Evolutionary conservation across 352 stramenopile species (phyloP).

Genomic region (Globisporangium acanthophoron): DNA sequence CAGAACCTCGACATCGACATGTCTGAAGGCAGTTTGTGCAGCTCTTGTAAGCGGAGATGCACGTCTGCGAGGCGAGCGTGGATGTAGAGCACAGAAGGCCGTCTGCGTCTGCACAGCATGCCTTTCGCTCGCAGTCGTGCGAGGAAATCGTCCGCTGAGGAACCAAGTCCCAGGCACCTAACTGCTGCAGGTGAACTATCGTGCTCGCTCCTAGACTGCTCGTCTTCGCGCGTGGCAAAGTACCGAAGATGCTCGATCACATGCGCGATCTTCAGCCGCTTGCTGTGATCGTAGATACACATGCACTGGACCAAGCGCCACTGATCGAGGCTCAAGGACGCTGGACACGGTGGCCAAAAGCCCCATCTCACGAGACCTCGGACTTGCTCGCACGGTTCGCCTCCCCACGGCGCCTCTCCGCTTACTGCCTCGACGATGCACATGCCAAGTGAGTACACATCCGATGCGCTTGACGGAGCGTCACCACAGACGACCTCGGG

Average conservation of each 20-base stretch:
- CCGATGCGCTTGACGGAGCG: conserved; percentile 15
- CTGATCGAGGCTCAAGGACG: neutral
- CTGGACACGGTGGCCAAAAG: conserved; percentile 1
- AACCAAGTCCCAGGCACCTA: neutral
- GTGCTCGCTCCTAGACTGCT: neutral
- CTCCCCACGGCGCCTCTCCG: conserved; percentile 17
- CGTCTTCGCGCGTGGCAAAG: conserved; percentile 4
- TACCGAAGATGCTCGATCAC: conserved; percentile 8
- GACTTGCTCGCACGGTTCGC: conserved; percentile 1
- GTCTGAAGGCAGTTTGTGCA: conserved; percentile 11
- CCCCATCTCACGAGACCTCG: neutral
- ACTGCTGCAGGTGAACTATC: neutral
- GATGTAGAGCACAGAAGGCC: conserved; percentile 7
- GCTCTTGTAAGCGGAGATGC: conserved; percentile 6
- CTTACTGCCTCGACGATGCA: conserved; percentile 28
- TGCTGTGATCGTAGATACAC: conserved; percentile 3
- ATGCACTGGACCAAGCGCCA: conserved; percentile 6
- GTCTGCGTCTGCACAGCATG: conserved; percentile 1
- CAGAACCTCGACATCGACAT: conserved; percentile 4
- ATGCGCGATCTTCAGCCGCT: conserved; percentile 8
- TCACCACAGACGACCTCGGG: conserved; percentile 25
- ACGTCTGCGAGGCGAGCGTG: conserved; percentile 7
- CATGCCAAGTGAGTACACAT: conserved; percentile 30
- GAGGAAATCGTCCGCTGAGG: conserved; percentile 6
- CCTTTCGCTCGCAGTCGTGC: conserved; percentile 5